Evolutionary conservation across 768 basidiomycete genomes (phyloP).

Genomic region (Clavulina sp.): DNA sequence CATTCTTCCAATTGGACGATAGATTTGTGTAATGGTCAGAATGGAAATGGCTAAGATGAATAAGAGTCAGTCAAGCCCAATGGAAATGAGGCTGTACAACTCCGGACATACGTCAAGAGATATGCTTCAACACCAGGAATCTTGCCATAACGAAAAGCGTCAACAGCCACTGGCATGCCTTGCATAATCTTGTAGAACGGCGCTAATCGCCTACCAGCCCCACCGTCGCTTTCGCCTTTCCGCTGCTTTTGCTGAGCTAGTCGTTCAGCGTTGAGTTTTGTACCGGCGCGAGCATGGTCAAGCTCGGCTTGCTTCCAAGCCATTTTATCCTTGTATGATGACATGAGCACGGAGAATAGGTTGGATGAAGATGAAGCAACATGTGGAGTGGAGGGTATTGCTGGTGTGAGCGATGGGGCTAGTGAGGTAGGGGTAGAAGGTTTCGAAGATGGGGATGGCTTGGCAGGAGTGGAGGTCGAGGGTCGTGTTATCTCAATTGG

Average conservation of each 20-base stretch:
- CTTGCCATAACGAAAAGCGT: conserved; percentile 86
- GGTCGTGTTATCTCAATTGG: too few species aligned
- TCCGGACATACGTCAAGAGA: conserved; percentile 70
- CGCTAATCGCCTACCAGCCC: conserved; percentile 40
- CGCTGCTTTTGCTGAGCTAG: too few species aligned
- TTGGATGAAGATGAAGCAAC: conserved; percentile 16
- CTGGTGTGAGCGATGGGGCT: too few species aligned
- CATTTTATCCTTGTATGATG: conserved; percentile 61
- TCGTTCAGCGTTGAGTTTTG: conserved; percentile 17
- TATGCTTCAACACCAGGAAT: conserved; percentile 85
- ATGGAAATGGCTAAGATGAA: conserved; percentile 63
- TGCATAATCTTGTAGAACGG: conserved; percentile 89
- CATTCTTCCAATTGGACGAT: conserved; percentile 70
- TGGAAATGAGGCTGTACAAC: conserved; percentile 5
- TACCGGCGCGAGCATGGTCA: conserved; percentile 31
- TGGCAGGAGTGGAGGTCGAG: too few species aligned
- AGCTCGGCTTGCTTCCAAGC: conserved; percentile 67
- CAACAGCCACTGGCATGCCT: conserved; percentile 96
- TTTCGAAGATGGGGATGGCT: too few species aligned
- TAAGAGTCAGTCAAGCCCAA: not conserved
- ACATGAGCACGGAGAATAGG: conserved; percentile 76
- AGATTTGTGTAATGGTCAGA: conserved; percentile 94
- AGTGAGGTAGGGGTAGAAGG: too few species aligned
- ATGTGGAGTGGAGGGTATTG: conserved; percentile 5
- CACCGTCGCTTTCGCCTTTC: conserved; percentile 21